Evolutionary conservation across 2,329 filamentous ascomycete genomes (phyloP), one percentile per base, ranked within the genome.

Genomic region (Volutella citrinella): DNA sequence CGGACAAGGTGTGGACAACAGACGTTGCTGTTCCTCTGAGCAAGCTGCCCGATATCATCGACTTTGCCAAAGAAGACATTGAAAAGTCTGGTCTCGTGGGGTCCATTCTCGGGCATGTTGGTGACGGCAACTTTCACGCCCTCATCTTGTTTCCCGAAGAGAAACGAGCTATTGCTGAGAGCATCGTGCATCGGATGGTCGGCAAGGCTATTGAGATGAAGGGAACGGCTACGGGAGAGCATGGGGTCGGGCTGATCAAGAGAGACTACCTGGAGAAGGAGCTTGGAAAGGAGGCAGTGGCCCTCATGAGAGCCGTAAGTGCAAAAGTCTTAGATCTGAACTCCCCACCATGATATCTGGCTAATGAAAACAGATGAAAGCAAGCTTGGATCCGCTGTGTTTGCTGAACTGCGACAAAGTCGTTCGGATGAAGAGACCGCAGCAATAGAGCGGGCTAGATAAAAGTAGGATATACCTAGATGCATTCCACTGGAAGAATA

Each of bases 11-110:
- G 4, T 83, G 78, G 78, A 80, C 78, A 0, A 80, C 77, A 1
- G 80, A 84, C 52, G 79, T 84, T n/a, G 80, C 80, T 1, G 80
- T 84, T 7, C 80, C 80, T 4, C 73, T 84, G 22, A 74, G 69
- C 7, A 62, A 68, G 27, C 55, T 83, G 17, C 68, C 78, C 4
- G 71, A 78, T 32, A 76, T 81, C 35, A 78, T 81, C 43, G 76
- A 80, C 43, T 66, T 73, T 40, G 77, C 77, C 3, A 79, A 81
- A 51, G 64, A 64, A 12, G 72, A 82, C 43, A 70, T 81, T 22
- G 54, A 51, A n/a, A 63, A 68, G 48, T 71, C 70, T 25, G 78
- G 78, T 0, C 57, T 84, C 5, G 66, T 77, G 22, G 75, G 71
- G 6, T 68, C 68, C 13, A 81, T 84, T 19, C 70, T 84, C 3